Percentiles rank a stretch among this genome's conserved stretches.
Conservation (phyloP, 495 filamentous ascomycete genomes). For the Podospora fimiseda region DNA sequence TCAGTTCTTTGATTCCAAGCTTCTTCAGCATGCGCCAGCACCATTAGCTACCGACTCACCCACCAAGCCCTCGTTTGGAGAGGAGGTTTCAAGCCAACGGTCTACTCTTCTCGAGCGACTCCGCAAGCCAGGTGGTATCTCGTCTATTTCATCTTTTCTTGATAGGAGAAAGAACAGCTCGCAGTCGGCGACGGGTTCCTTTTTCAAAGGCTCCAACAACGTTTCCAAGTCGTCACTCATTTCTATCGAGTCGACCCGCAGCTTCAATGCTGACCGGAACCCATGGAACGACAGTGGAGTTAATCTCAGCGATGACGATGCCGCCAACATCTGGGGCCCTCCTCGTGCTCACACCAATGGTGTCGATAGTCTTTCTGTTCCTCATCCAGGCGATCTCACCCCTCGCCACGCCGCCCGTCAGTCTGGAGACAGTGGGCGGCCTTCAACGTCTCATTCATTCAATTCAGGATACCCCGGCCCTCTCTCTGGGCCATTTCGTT, state of each 20-base stretch:
- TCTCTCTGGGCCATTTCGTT: conserved; percentile 73
- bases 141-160: conserved; percentile 85
- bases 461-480: conserved; percentile 89
- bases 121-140: conserved; percentile 80
- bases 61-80: conserved; percentile 67
- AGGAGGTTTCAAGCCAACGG: conserved; percentile 67
- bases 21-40: conserved; percentile 82
- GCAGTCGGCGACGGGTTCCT: conserved; percentile 62
- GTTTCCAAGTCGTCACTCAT: conserved; percentile 91
- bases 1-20: conserved; percentile 92
- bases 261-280: conserved; percentile 79
- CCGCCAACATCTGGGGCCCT: conserved; percentile 51
- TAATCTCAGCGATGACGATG: conserved; percentile 80
- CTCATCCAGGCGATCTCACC: conserved; percentile 68
- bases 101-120: conserved; percentile 76
- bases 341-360: conserved; percentile 51
- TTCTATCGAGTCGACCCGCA: conserved; percentile 86
- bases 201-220: conserved; percentile 92
- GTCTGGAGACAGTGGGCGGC: conserved; percentile 84
- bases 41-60: conserved; percentile 78
- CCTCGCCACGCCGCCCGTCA: conserved; percentile 73
- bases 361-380: conserved; percentile 59
- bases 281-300: conserved; percentile 96
- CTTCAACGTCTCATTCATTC: conserved; percentile 87
- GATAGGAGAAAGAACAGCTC: conserved; percentile 90